These are phyloP conservation scores for Pleurotus citrinopileatus DNA, from an alignment of 768 basidiomycete species.

Conservation along the genomic window DNA sequence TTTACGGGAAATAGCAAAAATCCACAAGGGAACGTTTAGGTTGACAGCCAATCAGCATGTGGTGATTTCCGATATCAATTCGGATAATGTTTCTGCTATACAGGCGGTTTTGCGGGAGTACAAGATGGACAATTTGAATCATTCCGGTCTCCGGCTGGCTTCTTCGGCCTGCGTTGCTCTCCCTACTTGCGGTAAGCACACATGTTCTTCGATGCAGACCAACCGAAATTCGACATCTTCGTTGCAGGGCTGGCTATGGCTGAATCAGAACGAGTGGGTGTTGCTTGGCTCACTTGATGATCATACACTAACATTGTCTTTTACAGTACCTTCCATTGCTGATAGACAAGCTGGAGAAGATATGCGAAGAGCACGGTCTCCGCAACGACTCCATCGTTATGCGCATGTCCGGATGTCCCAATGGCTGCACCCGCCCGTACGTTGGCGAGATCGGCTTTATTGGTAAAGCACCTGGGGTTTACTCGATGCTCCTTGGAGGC, in stretches of 20 bases:
- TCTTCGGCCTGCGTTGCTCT: constrained; percentile 97
- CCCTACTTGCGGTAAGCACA: constrained; percentile 77
- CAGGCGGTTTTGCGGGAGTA: constrained; percentile 79
- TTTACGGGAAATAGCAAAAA: constrained; percentile 86
- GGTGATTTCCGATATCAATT: constrained; percentile 77
- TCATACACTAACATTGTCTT: background rate
- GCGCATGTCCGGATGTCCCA: constrained; percentile 98
- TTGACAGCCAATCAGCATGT: constrained; percentile 96
- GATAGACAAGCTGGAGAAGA: constrained; percentile 91
- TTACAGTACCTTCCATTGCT: constrained; percentile 85
- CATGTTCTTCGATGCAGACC: background rate
- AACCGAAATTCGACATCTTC: too few relatives aligned
- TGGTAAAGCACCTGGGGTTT: constrained; percentile 91
- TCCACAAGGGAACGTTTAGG: constrained; percentile 93
- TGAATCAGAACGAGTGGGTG: constrained; percentile 51
- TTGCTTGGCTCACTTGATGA: background rate
- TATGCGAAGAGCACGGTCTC: constrained; percentile 90
- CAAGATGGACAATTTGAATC: constrained; percentile 84
- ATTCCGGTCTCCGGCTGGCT: constrained; percentile 77
- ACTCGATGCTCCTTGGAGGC: constrained; percentile 94
- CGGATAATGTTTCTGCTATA: constrained; percentile 71
- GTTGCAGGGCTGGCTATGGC: constrained; percentile 40
- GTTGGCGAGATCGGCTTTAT: constrained; percentile 94
- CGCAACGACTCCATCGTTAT: constrained; percentile 95
- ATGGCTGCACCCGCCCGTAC: constrained; percentile 92